phyloP scores from a whole-genome alignment of 2,329 filamentous ascomycete species.

The Celoporthe dispersa region DNA sequence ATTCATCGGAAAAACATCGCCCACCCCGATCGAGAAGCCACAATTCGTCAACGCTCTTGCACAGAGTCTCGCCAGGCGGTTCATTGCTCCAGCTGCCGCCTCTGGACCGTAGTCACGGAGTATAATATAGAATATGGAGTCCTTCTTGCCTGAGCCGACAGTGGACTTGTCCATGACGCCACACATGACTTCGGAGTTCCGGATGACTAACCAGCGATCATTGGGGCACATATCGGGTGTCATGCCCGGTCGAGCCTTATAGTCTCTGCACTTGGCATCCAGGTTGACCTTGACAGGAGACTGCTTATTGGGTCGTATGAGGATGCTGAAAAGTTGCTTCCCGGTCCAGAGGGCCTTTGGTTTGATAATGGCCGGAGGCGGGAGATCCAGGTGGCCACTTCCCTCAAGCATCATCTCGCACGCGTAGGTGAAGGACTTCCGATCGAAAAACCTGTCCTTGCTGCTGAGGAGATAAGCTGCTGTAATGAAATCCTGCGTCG shows the following conservation, averaged over 20 bases:
- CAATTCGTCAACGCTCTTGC: conserved; percentile 86
- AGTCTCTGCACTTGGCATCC: conserved; percentile 89
- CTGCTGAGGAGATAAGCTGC: conserved; percentile 88
- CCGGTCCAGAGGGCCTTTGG: conserved; percentile 92
- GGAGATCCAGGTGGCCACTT: conserved; percentile 77
- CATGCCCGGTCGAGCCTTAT: conserved; percentile 61
- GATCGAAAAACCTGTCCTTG: conserved; percentile 92
- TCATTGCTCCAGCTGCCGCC: conserved; percentile 89
- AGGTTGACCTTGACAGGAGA: conserved; percentile 86
- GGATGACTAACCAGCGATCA: conserved; percentile 88
- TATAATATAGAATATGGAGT: conserved; percentile 96
- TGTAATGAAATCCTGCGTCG: conserved; percentile 99
- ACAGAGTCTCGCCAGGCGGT: conserved; percentile 86
- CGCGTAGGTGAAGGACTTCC: conserved; percentile 84
- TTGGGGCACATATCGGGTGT: conserved; percentile 78
- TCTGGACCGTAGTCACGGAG: conserved; percentile 93
- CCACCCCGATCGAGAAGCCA: conserved; percentile 95
- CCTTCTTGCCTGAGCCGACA: conserved; percentile 96
- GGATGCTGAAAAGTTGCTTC: conserved; percentile 91
- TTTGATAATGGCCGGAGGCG: conserved; percentile 83
- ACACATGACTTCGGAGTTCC: conserved; percentile 97
- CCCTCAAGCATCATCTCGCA: conserved; percentile 93
- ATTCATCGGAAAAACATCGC: conserved; percentile 85
- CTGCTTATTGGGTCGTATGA: conserved; percentile 87
- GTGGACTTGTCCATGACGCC: conserved; percentile 98